These are phyloP conservation scores for Colletotrichum sp. DNA, from an alignment of 2,329 filamentous ascomycete genomes.

Conservation along the genomic window DNA sequence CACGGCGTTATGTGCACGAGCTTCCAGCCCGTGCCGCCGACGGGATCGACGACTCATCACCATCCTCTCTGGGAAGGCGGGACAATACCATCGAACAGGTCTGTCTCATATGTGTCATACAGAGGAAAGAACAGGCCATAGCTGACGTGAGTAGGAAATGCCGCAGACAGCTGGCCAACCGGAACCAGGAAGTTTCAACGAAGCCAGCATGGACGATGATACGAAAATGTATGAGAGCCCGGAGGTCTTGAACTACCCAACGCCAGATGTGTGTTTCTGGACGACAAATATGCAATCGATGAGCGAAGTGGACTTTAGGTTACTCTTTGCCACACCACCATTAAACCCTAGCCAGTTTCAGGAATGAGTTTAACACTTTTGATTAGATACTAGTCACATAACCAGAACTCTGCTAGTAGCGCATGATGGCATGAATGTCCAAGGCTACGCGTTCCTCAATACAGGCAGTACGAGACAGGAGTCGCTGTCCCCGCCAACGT, in stretches of 20 bases:
- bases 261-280: background rate
- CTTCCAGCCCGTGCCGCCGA: background rate
- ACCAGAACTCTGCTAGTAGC: background rate
- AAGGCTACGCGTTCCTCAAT: background rate
- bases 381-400: background rate
- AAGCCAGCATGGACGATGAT: background rate
- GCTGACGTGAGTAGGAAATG: background rate
- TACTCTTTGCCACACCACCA: background rate
- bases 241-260: background rate
- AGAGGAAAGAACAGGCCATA: background rate
- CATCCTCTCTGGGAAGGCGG: background rate
- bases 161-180: fast-evolving
- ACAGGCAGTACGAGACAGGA: background rate
- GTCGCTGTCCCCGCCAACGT: background rate
- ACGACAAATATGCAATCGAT: background rate
- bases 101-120: fast-evolving
- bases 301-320: background rate
- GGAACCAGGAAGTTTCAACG: background rate
- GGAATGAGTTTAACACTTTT: fast-evolving
- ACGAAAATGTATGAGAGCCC: background rate
- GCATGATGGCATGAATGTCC: background rate
- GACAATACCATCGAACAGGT: background rate
- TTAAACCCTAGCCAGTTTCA: background rate
- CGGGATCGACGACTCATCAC: too few species aligned
- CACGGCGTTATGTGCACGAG: background rate